phyloP scores from a whole-genome alignment of 106 monocot species.

The Allium cepa region DNA sequence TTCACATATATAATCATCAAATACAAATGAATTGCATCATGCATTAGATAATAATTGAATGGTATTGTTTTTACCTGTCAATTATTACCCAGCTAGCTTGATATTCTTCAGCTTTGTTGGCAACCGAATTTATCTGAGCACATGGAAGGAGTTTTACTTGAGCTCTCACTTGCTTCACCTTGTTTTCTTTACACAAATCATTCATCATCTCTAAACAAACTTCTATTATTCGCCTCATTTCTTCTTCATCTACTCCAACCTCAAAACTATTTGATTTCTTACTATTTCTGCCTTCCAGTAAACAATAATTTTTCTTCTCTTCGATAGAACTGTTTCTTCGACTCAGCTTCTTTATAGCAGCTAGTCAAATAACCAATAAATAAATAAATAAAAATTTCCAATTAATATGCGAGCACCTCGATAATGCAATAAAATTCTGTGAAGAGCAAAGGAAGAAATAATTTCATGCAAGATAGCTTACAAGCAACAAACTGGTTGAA shows the following conservation, averaged over 20 bases:
- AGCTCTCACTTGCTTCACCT: conserved; percentile 3
- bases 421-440: not conserved
- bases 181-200: conserved; percentile 4
- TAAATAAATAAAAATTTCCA: not conserved
- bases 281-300: not conserved
- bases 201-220: conserved; percentile 21
- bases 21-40: no score
- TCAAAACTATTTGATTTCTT: not conserved
- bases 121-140: conserved; percentile 1
- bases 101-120: conserved; percentile 8
- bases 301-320: no score
- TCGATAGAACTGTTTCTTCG: not conserved
- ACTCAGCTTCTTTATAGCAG: not conserved
- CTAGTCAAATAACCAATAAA: not conserved
- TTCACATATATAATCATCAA: no score
- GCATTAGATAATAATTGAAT: no score
- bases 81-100: conserved; percentile 9
- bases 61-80: not conserved
- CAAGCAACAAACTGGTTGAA: conserved; percentile 6
- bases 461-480: not conserved
- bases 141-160: conserved; percentile 6
- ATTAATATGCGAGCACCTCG: not conserved
- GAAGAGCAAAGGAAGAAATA: not conserved
- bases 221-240: conserved; percentile 7
- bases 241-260: not conserved